Percentiles rank a stretch among this genome's conserved stretches.
Conservation (phyloP, 305 asterid genomes). For the Solanum hybrid region DNA sequence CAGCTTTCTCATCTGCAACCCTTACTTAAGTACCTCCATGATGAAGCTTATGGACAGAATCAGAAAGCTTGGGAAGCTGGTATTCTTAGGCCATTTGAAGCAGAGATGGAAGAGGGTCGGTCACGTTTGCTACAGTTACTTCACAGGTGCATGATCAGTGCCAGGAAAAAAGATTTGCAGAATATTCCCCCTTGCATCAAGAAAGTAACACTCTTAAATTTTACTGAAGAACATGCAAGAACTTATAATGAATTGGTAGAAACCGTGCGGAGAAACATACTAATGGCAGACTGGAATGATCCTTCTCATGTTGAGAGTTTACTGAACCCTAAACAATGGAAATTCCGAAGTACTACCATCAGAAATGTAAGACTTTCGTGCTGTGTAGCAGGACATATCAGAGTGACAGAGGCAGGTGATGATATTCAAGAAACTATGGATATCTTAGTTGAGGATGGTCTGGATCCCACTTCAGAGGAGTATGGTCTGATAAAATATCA, state of each 20-base stretch:
- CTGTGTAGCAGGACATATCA: slow-evolving; percentile 94
- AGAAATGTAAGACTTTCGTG: slow-evolving; percentile 90
- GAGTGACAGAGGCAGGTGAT: slow-evolving; percentile 79
- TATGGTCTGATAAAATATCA: slow-evolving; percentile 47
- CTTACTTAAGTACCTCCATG: slow-evolving; percentile 83
- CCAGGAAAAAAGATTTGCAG: slow-evolving; percentile 77
- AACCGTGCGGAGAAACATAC: slow-evolving; percentile 79
- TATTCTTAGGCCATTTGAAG: slow-evolving; percentile 79
- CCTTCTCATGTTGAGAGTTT: slow-evolving; percentile 98
- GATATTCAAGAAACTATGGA: slow-evolving; percentile 99
- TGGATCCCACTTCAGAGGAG: slow-evolving; percentile 65
- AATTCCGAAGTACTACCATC: slow-evolving; percentile 70
- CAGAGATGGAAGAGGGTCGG: slow-evolving; percentile 95
- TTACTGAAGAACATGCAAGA: slow-evolving; percentile 75
- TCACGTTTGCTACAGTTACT: slow-evolving; percentile 76
- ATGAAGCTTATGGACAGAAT: slow-evolving; percentile 74
- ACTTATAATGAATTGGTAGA: slow-evolving; percentile 94
- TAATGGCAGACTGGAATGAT: slow-evolving; percentile 98
- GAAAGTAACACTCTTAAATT: slow-evolving; percentile 60
- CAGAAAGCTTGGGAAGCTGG: slow-evolving; percentile 92
- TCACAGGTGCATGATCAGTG: slow-evolving; percentile 90
- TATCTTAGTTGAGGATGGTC: slow-evolving; percentile 51
- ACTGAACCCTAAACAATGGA: slow-evolving; percentile 92
- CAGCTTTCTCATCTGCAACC: slow-evolving; percentile 91
- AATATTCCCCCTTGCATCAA: slow-evolving; percentile 90